These are phyloP conservation scores for Tuber calosporum DNA, from an alignment of 495 filamentous ascomycete species.

Conservation along the genomic window DNA sequence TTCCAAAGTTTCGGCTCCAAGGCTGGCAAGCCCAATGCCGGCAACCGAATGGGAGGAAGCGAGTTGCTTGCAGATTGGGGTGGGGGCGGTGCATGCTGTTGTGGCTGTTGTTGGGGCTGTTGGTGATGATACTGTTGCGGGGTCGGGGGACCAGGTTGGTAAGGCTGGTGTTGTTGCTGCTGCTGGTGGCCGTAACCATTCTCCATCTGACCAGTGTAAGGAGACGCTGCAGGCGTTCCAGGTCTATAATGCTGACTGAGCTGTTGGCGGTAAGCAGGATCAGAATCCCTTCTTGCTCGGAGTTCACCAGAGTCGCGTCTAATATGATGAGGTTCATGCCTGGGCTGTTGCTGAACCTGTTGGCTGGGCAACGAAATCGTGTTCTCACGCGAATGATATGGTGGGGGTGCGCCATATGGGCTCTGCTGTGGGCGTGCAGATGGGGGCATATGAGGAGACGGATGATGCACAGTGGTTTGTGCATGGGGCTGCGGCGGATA, in stretches of 20 bases:
- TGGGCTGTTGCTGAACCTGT: constrained; percentile 30
- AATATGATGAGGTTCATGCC: constrained; percentile 27
- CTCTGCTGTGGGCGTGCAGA: constrained; percentile 33
- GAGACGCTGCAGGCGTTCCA: constrained; percentile 30
- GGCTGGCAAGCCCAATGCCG: constrained; percentile 18
- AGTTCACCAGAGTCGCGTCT: constrained; percentile 37
- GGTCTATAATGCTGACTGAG: constrained; percentile 28
- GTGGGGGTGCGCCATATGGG: constrained; percentile 24
- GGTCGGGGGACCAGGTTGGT: constrained; percentile 23
- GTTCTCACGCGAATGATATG: constrained; percentile 34
- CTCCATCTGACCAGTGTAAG: constrained; percentile 31
- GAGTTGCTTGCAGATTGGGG: constrained; percentile 26
- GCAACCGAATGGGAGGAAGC: constrained; percentile 35
- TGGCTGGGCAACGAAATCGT: constrained; percentile 31
- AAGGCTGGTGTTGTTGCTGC: constrained; percentile 30
- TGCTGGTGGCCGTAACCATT: constrained; percentile 33
- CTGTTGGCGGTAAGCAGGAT: constrained; percentile 34
- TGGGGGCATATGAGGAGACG: constrained; percentile 34
- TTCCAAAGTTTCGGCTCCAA: constrained; percentile 37
- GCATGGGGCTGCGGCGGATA: constrained; percentile 28
- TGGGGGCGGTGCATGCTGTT: constrained; percentile 12
- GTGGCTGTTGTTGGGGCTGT: constrained; percentile 21
- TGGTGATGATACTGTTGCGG: constrained; percentile 36
- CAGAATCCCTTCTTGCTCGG: constrained; percentile 36
- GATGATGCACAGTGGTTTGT: constrained; percentile 28